Conservation (phyloP, 2,329 filamentous ascomycete genomes). For the Chaetothyriales sp. region DNA sequence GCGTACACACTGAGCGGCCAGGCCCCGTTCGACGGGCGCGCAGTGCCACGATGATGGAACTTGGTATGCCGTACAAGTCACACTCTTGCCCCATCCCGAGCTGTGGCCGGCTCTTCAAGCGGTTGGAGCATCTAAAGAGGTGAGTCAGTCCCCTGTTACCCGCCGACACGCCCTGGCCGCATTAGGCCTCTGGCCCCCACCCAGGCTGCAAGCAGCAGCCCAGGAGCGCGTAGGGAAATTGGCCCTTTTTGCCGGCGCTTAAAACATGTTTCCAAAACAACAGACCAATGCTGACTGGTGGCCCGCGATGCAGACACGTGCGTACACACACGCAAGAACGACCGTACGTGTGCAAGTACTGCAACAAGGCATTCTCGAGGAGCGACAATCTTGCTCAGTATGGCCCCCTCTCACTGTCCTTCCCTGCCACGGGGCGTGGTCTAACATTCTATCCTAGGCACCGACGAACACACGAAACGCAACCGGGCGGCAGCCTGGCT, state of each 20-base stretch:
- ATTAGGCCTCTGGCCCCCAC: slow-evolving; percentile 1
- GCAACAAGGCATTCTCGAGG: slow-evolving; percentile 96
- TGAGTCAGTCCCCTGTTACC: slow-evolving; percentile 48
- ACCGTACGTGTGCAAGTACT: slow-evolving; percentile 93
- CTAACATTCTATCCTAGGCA: slow-evolving; percentile 35
- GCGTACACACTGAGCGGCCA: slow-evolving; percentile 46
- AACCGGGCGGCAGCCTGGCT: slow-evolving; percentile 39
- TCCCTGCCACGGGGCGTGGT: not conserved
- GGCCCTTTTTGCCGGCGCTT: not conserved
- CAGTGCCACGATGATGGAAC: slow-evolving; percentile 91
- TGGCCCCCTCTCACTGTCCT: slow-evolving; percentile 21
- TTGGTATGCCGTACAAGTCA: slow-evolving; percentile 89
- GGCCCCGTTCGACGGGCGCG: slow-evolving; percentile 78
- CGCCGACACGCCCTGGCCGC: slow-evolving; percentile 8
- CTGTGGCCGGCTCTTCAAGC: slow-evolving; percentile 94
- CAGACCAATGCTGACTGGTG: slow-evolving; percentile 36
- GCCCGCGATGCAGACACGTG: slow-evolving; percentile 62
- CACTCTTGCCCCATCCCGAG: slow-evolving; percentile 99
- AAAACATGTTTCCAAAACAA: not conserved
- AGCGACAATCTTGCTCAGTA: slow-evolving; percentile 99
- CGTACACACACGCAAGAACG: slow-evolving; percentile 98
- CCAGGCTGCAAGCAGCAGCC: slow-evolving; percentile 16
- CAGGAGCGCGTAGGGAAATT: not conserved
- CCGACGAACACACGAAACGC: slow-evolving; percentile 67
- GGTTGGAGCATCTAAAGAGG: slow-evolving; percentile 97